Evolutionary conservation across 805 yeast genomes (phyloP), one percentile per base, ranked within the genome.

Genomic region (Cyberlindnera maritima): DNA sequence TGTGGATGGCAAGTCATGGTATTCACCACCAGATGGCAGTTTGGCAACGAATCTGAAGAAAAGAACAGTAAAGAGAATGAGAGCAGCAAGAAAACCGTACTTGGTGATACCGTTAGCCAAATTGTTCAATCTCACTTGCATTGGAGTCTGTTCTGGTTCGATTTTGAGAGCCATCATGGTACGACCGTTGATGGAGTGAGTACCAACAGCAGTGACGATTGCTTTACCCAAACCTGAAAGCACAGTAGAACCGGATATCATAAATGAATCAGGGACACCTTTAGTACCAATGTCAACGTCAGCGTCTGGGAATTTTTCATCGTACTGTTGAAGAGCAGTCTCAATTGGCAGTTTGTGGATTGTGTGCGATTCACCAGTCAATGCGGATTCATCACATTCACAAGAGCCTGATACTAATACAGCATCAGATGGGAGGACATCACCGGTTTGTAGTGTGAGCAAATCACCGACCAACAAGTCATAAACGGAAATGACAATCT

Each of bases 31-130:
- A 1, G 77, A 67, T 12, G 85, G 79, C 31, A 88, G 69, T 48
- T 78, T 71, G 13, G 81, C 81, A 44, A 83, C 72, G 63, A 85
- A 94, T 54, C 91, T 80, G 52, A 86, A 76, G 61, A 94, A 81
- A 15, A 94, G 72, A 21, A 91, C 88, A 31, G 88, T 55, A 60
- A 94, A 92, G 43, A 94, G 72, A n/a, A 92, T 60, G 34, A 82
- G 63, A 1, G 98, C 96, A 2, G 96, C 92, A 42, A 86, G 69
- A 53, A 89, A 80, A 45, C 98, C 99, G 65, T 88, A 88, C 64
- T 88, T 88, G n/a, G 97, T 91, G 50, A 94, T 94, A 29, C 94
- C 96, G 61, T 85, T 95, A 1, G 99, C 97, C 47, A 94, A 77
- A 43, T 75, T 72, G 60, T 86, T 82, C 50, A 94, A 75, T 58